Base-by-base conservation (phyloP, 768 basidiomycete genomes). In the Sarcomyxa edulis region DNA sequence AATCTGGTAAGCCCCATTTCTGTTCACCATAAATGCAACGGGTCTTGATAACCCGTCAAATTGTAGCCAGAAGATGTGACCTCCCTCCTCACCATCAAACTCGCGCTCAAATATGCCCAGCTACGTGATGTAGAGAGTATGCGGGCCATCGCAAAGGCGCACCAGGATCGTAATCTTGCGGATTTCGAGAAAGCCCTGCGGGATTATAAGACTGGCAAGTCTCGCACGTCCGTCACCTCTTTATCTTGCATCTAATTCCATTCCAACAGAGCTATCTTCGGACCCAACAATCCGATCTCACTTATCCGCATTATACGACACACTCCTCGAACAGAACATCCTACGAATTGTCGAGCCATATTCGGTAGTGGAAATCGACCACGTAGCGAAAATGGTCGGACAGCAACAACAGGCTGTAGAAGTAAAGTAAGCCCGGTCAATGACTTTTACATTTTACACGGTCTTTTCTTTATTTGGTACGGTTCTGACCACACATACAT, bases 241-340 rank as follows among this genome's bases (percentile, higher is more conserved):
- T 68, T 58, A 14, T 12, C 27, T 4, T 40, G 16, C 28, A 5
- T 25, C 19, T 19, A 22, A 14, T 32, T 14, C 22, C 18, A 25
- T 31, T 22, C 16, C 6, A 18, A 23, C 48, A 95, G 95, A 98
- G 56, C 78, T 99, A 14, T 92, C 92, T 4, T 90, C 90, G 14
- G 95, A 99, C 62, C 85, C 87, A 1, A 93, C 94, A 4, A 96
- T 98, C 58, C 84, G 93, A 34, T 90, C 91, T 7, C 95, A 99
- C 55, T 81, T 99, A 20, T 81, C 92, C 0, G 83, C 88, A 7
- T 66, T 99, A 18, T 99, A 98, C 61, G 96, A 99, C 56, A 97
- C 92, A 2, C 72, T 99, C 1, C 76, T 99, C 7, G 89, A 96
- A 55, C 95, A 98, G 59, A 99, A 99, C 59, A 66, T 99, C 5